Percentiles rank a stretch among this genome's conserved stretches.
These are phyloP conservation scores for Gnetum montanum DNA, from an alignment of 75 land plant genomes.

Conservation along the genomic window DNA sequence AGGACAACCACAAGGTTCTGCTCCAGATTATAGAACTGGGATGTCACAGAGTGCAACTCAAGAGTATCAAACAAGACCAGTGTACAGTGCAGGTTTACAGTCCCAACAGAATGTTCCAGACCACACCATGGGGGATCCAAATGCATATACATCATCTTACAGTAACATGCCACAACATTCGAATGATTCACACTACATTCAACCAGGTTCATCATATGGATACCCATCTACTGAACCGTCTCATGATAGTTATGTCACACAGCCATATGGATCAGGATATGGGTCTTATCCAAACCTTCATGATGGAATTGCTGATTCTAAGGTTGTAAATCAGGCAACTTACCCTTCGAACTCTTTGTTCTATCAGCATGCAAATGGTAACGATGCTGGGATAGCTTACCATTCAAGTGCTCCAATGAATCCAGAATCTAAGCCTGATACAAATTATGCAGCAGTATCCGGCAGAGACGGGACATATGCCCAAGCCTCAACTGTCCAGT, in stretches of 20 bases:
- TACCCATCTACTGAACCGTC: background rate
- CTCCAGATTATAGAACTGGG: background rate
- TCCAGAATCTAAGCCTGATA: constrained; percentile 11
- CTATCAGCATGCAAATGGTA: constrained; percentile 24
- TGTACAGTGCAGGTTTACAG: constrained; percentile 3
- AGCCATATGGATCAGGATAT: constrained; percentile 19
- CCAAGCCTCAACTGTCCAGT: constrained; percentile 17
- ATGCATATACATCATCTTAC: background rate
- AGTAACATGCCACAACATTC: background rate
- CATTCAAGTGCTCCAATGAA: constrained; percentile 15
- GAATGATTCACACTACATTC: background rate
- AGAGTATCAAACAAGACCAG: background rate
- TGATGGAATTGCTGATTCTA: constrained; percentile 30
- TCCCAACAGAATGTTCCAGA: constrained; percentile 2
- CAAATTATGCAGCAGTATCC: constrained; percentile 14
- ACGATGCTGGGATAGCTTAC: constrained; percentile 14
- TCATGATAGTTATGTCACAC: background rate
- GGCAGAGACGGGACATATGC: constrained; percentile 15
- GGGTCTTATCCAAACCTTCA: constrained; percentile 52
- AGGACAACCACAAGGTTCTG: background rate
- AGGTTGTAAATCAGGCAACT: constrained; percentile 27
- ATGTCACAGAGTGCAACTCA: background rate
- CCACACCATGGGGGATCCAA: background rate
- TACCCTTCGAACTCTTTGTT: constrained; percentile 27
- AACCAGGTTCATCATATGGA: constrained; percentile 4